phyloP scores from a whole-genome alignment of 2,329 filamentous ascomycete genomes.

The Neofusicoccum parvum region DNA sequence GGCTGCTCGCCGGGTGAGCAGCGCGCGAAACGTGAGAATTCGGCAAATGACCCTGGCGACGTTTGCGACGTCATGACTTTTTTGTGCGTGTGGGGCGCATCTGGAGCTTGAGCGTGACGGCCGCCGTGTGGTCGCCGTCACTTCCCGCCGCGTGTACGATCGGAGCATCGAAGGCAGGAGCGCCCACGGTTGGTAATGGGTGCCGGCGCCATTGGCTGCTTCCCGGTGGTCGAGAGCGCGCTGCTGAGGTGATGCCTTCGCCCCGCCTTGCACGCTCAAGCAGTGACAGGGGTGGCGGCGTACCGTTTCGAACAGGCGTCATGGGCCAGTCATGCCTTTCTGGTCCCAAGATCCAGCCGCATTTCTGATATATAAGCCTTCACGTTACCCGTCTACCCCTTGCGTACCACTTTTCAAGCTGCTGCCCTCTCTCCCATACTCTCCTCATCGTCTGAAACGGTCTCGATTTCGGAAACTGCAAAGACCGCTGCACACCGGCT shows the following conservation, averaged over 20 bases:
- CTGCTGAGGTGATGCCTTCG: conserved; percentile 13
- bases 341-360: background rate
- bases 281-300: background rate
- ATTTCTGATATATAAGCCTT: background rate
- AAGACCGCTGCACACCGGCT: background rate
- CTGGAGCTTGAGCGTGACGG: background rate
- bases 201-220: background rate
- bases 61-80: background rate
- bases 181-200: background rate
- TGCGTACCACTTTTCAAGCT: background rate
- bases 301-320: background rate
- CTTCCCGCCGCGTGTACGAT: background rate
- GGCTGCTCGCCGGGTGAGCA: background rate
- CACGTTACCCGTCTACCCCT: background rate
- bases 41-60: background rate
- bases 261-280: background rate
- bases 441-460: background rate
- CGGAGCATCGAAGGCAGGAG: background rate
- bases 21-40: background rate
- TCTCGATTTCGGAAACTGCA: background rate
- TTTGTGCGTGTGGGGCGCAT: background rate
- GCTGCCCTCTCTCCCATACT: background rate
- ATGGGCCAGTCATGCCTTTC: background rate
- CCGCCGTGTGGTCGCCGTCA: background rate
- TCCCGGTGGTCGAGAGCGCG: background rate